Conservation (phyloP, 2,329 filamentous ascomycete species). For the Sporothrix schenckii region DNA sequence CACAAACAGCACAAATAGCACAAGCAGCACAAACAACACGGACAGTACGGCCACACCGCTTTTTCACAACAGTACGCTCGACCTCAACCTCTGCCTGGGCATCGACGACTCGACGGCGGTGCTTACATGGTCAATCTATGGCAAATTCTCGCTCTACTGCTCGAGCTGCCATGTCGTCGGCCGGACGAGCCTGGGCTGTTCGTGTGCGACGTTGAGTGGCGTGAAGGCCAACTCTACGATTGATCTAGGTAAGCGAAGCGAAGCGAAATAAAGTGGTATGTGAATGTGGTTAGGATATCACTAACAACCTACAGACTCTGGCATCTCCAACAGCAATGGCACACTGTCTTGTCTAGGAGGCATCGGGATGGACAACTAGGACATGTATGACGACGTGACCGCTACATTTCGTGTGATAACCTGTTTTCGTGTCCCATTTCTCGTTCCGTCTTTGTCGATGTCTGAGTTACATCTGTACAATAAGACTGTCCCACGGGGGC, state of each 20-base stretch:
- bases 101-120: conserved; percentile 31
- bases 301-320: conserved; percentile 19
- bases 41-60: not conserved
- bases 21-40: not conserved
- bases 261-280: not conserved
- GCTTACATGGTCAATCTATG: conserved; percentile 35
- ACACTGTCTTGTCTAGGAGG: conserved; percentile 27
- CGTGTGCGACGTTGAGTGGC: conserved; percentile 29
- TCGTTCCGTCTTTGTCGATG: not conserved
- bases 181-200: conserved; percentile 30
- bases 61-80: conserved; percentile 32
- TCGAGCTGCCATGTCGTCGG: conserved; percentile 25
- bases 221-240: conserved; percentile 31
- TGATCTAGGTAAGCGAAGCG: conserved; percentile 27
- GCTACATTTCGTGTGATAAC: not conserved
- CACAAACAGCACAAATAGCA: not conserved
- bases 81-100: conserved; percentile 37
- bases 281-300: too few species aligned
- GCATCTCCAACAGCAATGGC: conserved; percentile 31
- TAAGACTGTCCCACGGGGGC: too few species aligned
- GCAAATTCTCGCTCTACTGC: conserved; percentile 37
- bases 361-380: conserved; percentile 7
- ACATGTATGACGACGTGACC: not conserved
- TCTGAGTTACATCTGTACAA: not conserved
- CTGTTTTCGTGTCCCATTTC: not conserved